phyloP scores from a whole-genome alignment of 2,329 filamentous ascomycete genomes.

The Cryphonectria parasitica region DNA sequence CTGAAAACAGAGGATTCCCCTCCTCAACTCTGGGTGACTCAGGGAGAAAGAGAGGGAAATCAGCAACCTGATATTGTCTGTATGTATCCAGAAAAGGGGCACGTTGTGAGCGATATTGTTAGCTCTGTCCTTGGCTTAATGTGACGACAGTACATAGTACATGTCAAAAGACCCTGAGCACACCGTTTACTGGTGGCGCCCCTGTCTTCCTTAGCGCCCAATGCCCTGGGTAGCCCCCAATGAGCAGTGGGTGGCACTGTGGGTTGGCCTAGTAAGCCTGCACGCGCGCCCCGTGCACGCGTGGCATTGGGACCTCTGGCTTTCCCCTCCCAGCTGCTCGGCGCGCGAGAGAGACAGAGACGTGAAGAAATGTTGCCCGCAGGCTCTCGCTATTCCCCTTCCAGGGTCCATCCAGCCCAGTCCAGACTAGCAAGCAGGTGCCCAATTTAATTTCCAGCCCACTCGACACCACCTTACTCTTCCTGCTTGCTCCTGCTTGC shows the following conservation, averaged over 20 bases:
- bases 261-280: background rate
- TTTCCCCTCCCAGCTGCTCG: background rate
- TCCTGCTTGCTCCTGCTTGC: constrained; percentile 14
- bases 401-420: constrained; percentile 1
- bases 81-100: background rate
- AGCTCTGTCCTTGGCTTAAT: background rate
- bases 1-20: background rate
- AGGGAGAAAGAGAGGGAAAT: background rate
- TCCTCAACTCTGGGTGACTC: background rate
- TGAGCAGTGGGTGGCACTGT: background rate
- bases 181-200: background rate
- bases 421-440: constrained; percentile 11
- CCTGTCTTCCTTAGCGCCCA: background rate
- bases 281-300: constrained; percentile 17
- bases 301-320: background rate
- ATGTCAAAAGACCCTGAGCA: background rate
- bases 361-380: constrained; percentile 19
- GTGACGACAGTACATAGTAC: background rate
- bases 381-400: constrained; percentile 12
- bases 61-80: background rate
- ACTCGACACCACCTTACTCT: constrained; percentile 12
- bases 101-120: background rate
- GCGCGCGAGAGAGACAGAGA: constrained; percentile 10
- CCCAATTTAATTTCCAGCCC: constrained; percentile 28
- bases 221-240: background rate